Conservation (phyloP, 2,329 filamentous ascomycete species). For the Pezicula carpinea region DNA sequence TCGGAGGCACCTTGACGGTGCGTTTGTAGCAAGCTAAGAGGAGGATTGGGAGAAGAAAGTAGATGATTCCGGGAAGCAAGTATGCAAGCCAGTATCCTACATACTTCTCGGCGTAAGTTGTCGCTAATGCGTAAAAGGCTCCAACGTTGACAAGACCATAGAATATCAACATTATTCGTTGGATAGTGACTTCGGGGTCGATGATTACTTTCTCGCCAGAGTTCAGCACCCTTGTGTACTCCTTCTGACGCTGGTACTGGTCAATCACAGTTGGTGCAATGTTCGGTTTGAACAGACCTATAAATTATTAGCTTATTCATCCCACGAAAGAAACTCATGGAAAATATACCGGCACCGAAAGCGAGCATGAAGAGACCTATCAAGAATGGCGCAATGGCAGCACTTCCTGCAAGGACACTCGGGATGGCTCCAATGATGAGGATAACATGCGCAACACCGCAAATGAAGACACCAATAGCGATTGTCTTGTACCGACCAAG, state of each 20-base stretch:
- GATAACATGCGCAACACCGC: constrained; percentile 57
- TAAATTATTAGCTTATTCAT: constrained; percentile 51
- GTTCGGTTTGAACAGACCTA: constrained; percentile 65
- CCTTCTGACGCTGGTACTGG: constrained; percentile 40
- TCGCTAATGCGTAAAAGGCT: constrained; percentile 41
- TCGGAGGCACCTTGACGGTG: constrained; percentile 60
- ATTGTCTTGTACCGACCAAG: constrained; percentile 65
- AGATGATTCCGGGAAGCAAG: constrained; percentile 50
- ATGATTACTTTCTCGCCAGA: constrained; percentile 57
- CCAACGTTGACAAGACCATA: constrained; percentile 69
- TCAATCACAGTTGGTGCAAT: constrained; percentile 60
- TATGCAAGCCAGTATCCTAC: constrained; percentile 45
- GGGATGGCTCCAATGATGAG: constrained; percentile 35
- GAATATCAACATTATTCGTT: constrained; percentile 44
- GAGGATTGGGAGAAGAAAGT: constrained; percentile 50
- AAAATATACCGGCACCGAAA: constrained; percentile 31
- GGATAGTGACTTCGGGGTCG: constrained; percentile 53
- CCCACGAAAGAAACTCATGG: constrained; percentile 42
- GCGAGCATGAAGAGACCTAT: constrained; percentile 23
- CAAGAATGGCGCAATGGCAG: constrained; percentile 49
- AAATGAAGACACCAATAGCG: constrained; percentile 38
- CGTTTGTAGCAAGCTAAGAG: constrained; percentile 36
- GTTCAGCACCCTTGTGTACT: constrained; percentile 40
- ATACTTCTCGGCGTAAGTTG: constrained; percentile 38
- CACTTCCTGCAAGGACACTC: constrained; percentile 30